phyloP scores from a whole-genome alignment of 495 filamentous ascomycete genomes.

The Tuber borchii region DNA sequence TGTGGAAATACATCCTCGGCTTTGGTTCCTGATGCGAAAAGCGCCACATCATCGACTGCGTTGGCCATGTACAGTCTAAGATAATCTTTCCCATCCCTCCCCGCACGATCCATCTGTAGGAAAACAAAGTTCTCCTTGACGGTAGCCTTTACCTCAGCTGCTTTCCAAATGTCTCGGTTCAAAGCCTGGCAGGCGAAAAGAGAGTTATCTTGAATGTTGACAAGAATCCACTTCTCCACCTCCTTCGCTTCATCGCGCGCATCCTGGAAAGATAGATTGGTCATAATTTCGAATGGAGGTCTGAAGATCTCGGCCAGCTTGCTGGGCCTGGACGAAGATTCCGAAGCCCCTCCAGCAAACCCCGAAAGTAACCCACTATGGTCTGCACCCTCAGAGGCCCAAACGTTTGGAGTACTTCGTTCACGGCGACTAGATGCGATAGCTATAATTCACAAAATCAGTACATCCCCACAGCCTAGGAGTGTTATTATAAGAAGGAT shows the following conservation, averaged over 20 bases:
- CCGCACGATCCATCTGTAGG: conserved; percentile 80
- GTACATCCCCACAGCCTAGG: not conserved
- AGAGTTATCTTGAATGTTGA: conserved; percentile 87
- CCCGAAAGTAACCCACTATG: conserved; percentile 53
- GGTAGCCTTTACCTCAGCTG: conserved; percentile 64
- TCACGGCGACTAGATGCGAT: conserved; percentile 48
- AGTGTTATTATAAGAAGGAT: conserved; percentile 9
- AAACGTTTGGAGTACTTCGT: conserved; percentile 54
- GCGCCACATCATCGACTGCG: conserved; percentile 58
- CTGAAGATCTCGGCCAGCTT: conserved; percentile 83
- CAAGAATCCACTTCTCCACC: conserved; percentile 82
- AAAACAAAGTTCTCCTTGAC: conserved; percentile 91
- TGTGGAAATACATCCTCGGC: conserved; percentile 60
- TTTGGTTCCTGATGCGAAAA: conserved; percentile 22
- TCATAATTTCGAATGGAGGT: conserved; percentile 84
- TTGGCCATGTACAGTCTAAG: conserved; percentile 81
- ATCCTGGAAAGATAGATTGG: conserved; percentile 63
- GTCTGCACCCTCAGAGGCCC: conserved; percentile 50
- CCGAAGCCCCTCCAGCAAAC: conserved; percentile 68
- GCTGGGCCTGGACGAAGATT: conserved; percentile 60
- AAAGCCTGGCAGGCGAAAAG: conserved; percentile 88
- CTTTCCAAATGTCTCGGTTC: conserved; percentile 94
- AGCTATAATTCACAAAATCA: conserved; percentile 5
- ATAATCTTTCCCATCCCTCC: conserved; percentile 67
- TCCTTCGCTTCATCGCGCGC: conserved; percentile 79